These are phyloP conservation scores for Linum lewisii DNA, from an alignment of 345 rosid genomes.

Conservation along the genomic window DNA sequence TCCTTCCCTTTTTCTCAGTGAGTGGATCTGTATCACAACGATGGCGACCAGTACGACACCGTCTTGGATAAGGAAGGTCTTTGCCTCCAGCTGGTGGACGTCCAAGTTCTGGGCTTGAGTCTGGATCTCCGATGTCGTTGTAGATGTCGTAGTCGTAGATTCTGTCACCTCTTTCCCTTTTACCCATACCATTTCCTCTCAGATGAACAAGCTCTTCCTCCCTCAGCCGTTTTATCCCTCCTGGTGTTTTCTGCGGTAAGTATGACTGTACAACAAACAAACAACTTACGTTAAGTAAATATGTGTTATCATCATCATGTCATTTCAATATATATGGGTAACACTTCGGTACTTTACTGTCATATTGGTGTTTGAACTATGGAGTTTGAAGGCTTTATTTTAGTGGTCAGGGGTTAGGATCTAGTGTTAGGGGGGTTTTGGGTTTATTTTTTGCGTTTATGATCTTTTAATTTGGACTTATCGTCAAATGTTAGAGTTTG, in stretches of 20 bases:
- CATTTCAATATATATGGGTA: too few species aligned
- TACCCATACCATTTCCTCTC: conserved; percentile 59
- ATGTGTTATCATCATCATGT: too few species aligned
- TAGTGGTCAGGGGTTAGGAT: too few species aligned
- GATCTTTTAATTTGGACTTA: too few species aligned
- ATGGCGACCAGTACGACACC: conserved; percentile 47
- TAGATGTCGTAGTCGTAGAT: conserved; percentile 74
- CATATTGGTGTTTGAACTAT: too few species aligned
- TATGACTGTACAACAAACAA: conserved; percentile 26
- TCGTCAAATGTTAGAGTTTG: too few species aligned
- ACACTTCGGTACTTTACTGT: too few species aligned
- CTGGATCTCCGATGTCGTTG: conserved; percentile 72
- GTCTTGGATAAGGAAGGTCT: conserved; percentile 41
- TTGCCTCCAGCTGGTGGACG: conserved; percentile 28
- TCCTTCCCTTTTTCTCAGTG: conserved; percentile 32
- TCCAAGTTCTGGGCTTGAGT: conserved; percentile 8
- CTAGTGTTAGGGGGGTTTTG: too few species aligned
- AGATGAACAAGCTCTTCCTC: conserved; percentile 44
- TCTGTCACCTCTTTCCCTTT: conserved; percentile 43
- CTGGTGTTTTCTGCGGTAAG: conserved; percentile 59
- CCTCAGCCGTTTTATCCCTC: conserved; percentile 41
- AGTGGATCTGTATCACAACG: conserved; percentile 32
- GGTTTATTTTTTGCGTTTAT: too few species aligned
- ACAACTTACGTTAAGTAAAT: too few species aligned
- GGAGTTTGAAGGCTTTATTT: too few species aligned